A percentile compares a stretch with the other conserved stretches of the same genome.
Evolutionary conservation across 164 flowering plant species (phyloP).

Genomic region (Sedum album): DNA sequence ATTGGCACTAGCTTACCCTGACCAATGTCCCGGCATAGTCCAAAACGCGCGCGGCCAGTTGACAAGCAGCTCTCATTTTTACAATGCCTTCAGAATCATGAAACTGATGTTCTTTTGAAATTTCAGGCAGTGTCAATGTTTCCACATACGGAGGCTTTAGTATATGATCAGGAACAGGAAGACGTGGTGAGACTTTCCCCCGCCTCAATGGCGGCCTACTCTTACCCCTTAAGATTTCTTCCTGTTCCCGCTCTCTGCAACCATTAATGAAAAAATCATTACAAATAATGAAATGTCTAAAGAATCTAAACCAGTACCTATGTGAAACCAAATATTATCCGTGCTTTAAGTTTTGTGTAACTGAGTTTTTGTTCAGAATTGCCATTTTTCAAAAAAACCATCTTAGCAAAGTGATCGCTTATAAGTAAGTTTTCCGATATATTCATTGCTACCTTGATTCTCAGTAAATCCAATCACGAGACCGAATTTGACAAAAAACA

Average conservation of each 20-base stretch:
- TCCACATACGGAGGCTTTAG: slow-evolving; percentile 78
- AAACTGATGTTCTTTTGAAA: slow-evolving; percentile 56
- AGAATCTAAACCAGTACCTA: not conserved
- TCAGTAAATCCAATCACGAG: no score
- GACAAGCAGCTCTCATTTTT: slow-evolving; percentile 77
- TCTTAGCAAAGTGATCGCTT: no score
- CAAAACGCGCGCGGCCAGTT: slow-evolving; percentile 89
- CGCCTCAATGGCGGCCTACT: slow-evolving; percentile 64
- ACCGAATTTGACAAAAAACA: no score
- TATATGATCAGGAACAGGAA: slow-evolving; percentile 80
- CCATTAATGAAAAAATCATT: slow-evolving; percentile 12
- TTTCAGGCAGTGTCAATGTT: slow-evolving; percentile 48
- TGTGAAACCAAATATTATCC: not conserved
- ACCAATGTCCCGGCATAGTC: slow-evolving; percentile 84
- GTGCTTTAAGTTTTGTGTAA: slow-evolving; percentile 16
- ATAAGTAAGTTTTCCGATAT: no score
- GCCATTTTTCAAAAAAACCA: no score
- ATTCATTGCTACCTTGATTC: no score
- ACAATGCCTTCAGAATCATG: slow-evolving; percentile 73
- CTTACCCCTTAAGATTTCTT: slow-evolving; percentile 20
- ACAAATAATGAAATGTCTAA: slow-evolving; percentile 25
- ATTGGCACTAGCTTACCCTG: slow-evolving; percentile 42
- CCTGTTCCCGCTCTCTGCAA: slow-evolving; percentile 53
- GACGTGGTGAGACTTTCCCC: slow-evolving; percentile 67
- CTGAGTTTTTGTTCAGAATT: slow-evolving; percentile 8